phyloP scores from a whole-genome alignment of 2,329 filamentous ascomycete genomes.

The Claviceps sp. region DNA sequence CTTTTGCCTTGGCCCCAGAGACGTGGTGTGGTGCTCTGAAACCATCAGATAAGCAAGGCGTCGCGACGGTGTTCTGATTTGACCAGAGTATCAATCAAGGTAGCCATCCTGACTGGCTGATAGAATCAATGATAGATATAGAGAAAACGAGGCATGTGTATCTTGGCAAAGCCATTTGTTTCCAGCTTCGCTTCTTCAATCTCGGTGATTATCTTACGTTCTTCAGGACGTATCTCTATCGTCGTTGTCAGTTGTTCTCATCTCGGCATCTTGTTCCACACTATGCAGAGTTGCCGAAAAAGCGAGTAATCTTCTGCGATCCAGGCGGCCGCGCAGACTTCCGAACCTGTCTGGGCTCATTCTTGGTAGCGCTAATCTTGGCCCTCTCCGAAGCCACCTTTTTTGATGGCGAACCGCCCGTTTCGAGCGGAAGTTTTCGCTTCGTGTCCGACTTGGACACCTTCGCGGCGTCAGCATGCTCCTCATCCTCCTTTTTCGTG shows the following conservation, averaged over 20 bases:
- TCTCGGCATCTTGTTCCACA: not conserved
- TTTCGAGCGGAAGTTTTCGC: constrained; percentile 13
- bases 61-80: too few species aligned
- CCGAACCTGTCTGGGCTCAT: constrained; percentile 36
- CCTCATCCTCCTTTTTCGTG: not conserved
- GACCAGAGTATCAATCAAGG: too few species aligned
- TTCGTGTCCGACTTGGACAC: constrained; percentile 6
- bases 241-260: not conserved
- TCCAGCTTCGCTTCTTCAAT: too few species aligned
- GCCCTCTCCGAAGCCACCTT: constrained; percentile 12
- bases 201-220: too few species aligned
- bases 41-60: not conserved
- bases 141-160: too few species aligned
- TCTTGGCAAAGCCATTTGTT: too few species aligned
- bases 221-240: not conserved
- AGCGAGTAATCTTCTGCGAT: constrained; percentile 62
- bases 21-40: not conserved
- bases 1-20: not conserved
- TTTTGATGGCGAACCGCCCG: constrained; percentile 12
- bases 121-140: too few species aligned
- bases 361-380: constrained; percentile 29
- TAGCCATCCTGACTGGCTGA: too few species aligned
- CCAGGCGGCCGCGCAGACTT: constrained; percentile 53
- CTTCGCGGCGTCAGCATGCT: not conserved
- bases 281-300: constrained; percentile 51